Evolutionary conservation across 176 grass and related monocot species (phyloP), one percentile per base, ranked within the genome.

Genomic region (Hsuehochloa calcarea): DNA sequence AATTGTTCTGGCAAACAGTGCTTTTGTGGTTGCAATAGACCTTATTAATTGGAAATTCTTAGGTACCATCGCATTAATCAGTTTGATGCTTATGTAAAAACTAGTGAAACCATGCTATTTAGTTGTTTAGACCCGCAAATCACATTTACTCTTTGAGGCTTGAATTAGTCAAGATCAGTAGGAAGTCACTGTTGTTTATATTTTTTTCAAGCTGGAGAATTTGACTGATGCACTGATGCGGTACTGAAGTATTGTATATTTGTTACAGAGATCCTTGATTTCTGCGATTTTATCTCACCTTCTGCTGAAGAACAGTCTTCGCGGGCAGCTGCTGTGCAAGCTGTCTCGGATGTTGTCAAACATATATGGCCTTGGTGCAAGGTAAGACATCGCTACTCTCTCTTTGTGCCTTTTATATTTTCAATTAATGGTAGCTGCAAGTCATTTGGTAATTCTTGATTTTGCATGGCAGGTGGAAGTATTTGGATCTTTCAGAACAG

Each of bases 401-500:
- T 22, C 29, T 62, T 6, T 25, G 43, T 35, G 17, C 19, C 26
- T 17, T 85, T 5, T 79, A 8, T 74, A 2, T 46, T 47, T 62
- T 56, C 54, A 8, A 70, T 64, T 39, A n/a, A 5, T 71, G 25
- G 43, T 85, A 76, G 83, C 35, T 84, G 22, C 60, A 44, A 55
- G 55, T 41, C 17, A 56, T 72, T 89, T 83, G 51, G 10, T 84
- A 27, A 80, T 86, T 77, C 65, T 77, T 65, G 46, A 25, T 85
- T 75, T 88, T 91, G 15, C 40, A 11, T 81, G 55, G 51, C 86
- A 99, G 97, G 93, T 96, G 81, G 91, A 99, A 87, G 66, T 99
- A 62, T 99, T 96, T 85, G 97, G 97, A 91, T 99, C 93, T 78
- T 96, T 99, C 66, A 99, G 91, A 72, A 99, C 93, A 72, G 93